Evolutionary conservation across 2,329 filamentous ascomycete genomes (phyloP), one percentile per base, ranked within the genome.

Genomic region (Botryotinia convoluta): DNA sequence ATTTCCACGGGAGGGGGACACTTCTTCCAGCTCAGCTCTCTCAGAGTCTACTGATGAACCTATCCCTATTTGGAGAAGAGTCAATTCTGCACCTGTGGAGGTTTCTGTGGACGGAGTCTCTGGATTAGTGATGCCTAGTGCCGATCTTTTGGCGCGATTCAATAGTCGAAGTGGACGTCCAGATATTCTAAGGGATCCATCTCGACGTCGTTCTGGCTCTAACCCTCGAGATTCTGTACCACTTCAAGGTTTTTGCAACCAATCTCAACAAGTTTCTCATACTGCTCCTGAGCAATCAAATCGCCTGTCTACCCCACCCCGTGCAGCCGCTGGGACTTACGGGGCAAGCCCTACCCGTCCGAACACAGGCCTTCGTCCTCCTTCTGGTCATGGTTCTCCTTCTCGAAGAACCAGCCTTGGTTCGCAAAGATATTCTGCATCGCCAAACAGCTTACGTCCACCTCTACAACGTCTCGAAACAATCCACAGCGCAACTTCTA

Each of bases 401-500:
- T 72, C 72, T 39, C 57, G 48, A 26, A 32, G 54, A 42, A 35
- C 16, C 22, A 72, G 63, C 48, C 26, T 35, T 20, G 45, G 57
- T n/a, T 68, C 71, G 29, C 72, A 72, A 32, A 69, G 59, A 48
- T 71, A 75, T 39, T 75, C 72, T n/a, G 71, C 71, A 35, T 74
- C 73, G 26, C 74, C 73, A 67, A 51, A 77, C 82, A 18, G 37
- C 68, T 65, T 78, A 14, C 78, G 85, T 20, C 86, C 87, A 6
- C 83, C 84, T 0, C 84, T 85, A n/a, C 84, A 87, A 74, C 85
- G 86, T 2, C 82, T 90, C 1, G 87, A 90, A 76, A 87, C 85
- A 3, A 87, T 89, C 44, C 87, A 87, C 63, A 86, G 84, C 74
- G 78, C 80, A 26, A 78, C 79, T 2, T 77, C 79, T 4, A 74